Percentiles rank a stretch among this genome's conserved stretches.
Evolutionary conservation across 1,284 basidiomycete genomes (phyloP).

Genomic region (Tylopilus sp.): DNA sequence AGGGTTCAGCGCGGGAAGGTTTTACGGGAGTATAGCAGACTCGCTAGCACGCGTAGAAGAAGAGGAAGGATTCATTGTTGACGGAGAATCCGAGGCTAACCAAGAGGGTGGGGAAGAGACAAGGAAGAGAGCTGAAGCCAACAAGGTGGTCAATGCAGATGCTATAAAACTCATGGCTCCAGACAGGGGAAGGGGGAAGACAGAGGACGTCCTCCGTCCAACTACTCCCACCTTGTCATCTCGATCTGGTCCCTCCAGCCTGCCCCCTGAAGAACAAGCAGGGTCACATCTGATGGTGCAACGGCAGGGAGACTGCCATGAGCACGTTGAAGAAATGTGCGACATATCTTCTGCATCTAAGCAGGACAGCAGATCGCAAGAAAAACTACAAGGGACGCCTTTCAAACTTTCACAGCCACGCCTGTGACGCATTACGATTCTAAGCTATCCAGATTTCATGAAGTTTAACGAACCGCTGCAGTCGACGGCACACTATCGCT

Average conservation of each 20-base stretch:
- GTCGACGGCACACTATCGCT: not conserved
- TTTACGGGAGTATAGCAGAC: conserved; percentile 87
- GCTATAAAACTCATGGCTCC: conserved; percentile 25
- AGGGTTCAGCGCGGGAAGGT: conserved; percentile 89
- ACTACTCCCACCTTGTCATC: conserved; percentile 10
- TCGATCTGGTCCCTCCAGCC: conserved; percentile 9
- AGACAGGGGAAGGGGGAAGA: conserved; percentile 38
- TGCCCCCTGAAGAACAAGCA: conserved; percentile 11
- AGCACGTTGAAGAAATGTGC: not conserved
- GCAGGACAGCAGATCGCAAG: not conserved
- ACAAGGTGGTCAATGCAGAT: conserved; percentile 7
- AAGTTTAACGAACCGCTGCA: not conserved
- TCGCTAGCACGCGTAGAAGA: conserved; percentile 79
- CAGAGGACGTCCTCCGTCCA: conserved; percentile 37
- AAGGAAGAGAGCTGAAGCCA: conserved; percentile 16
- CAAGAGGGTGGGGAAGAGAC: conserved; percentile 26
- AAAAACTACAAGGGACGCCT: not conserved
- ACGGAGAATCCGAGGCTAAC: conserved; percentile 34
- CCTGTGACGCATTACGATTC: conserved; percentile 6
- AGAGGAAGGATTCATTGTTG: conserved; percentile 45
- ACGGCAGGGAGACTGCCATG: not conserved
- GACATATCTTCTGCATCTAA: no score
- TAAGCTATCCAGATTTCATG: not conserved
- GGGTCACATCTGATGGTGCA: conserved; percentile 10
- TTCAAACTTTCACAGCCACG: conserved; percentile 3